These are phyloP conservation scores for Hansenula sp. DNA, from an alignment of 1,139 yeast species.

Conservation along the genomic window DNA sequence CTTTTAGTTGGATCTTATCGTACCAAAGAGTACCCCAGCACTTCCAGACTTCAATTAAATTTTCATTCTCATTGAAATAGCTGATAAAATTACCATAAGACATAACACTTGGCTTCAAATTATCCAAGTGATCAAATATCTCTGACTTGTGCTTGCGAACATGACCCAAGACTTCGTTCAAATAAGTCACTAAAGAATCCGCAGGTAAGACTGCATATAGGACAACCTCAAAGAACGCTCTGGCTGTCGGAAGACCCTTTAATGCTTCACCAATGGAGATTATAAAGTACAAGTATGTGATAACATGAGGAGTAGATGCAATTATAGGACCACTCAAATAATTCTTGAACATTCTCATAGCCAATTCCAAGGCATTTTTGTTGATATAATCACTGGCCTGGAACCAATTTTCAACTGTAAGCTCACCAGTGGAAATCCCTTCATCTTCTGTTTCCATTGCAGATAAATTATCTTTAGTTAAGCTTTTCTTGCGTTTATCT, in stretches of 20 bases:
- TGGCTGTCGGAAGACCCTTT: constrained; percentile 42
- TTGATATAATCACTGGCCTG: constrained; percentile 51
- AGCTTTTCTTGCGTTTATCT: constrained; percentile 34
- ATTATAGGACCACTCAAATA: constrained; percentile 68
- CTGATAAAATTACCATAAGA: constrained; percentile 3
- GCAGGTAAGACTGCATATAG: constrained; percentile 59
- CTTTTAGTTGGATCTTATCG: constrained; percentile 49
- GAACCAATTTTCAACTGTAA: constrained; percentile 52
- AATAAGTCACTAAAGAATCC: constrained; percentile 57
- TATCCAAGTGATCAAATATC: constrained; percentile 13
- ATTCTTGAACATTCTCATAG: constrained; percentile 60
- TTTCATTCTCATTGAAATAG: constrained; percentile 52
- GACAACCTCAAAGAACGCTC: constrained; percentile 46
- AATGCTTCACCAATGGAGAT: constrained; percentile 60
- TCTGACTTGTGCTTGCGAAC: constrained; percentile 29
- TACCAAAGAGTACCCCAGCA: constrained; percentile 86
- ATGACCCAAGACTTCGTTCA: constrained; percentile 36
- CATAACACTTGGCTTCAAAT: constrained; percentile 7
- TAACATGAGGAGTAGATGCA: constrained; percentile 64
- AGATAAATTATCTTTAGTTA: constrained; percentile 4
- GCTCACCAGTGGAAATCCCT: background rate
- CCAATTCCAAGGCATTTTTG: constrained; percentile 61
- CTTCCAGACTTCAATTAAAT: constrained; percentile 73
- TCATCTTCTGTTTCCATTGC: constrained; percentile 5
- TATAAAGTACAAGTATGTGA: constrained; percentile 69